Evolutionary conservation across 2,329 filamentous ascomycete species (phyloP).

Genomic region (Trichoderma harzianum): DNA sequence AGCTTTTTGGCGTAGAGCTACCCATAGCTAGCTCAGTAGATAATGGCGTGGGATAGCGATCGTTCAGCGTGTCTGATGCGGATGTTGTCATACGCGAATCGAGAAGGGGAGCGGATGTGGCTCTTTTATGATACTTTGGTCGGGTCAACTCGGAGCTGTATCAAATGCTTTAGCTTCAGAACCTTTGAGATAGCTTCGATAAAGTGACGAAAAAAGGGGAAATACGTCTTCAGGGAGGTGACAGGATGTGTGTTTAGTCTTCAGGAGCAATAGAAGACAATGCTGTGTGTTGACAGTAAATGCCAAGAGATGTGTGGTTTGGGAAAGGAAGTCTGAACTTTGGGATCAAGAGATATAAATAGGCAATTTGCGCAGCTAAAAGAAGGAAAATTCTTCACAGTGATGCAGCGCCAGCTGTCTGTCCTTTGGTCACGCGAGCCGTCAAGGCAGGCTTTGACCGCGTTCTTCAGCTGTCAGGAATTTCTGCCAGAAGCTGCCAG

Average conservation of each 20-base stretch:
- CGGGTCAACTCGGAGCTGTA: not conserved
- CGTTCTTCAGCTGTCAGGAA: not conserved
- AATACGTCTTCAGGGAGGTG: not conserved
- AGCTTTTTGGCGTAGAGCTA: not conserved
- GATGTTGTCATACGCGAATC: conserved; percentile 24
- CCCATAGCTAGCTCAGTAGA: conserved; percentile 21
- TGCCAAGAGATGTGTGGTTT: not conserved
- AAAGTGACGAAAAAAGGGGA: not conserved
- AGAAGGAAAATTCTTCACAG: not conserved
- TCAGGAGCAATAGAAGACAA: not conserved
- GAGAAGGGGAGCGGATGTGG: conserved; percentile 49
- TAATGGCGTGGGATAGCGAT: conserved; percentile 21
- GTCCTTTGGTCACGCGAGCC: not conserved
- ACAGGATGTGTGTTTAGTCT: not conserved
- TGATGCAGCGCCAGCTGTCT: conserved; percentile 13
- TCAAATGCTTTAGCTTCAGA: not conserved
- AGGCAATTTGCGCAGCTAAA: not conserved
- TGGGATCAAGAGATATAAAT: conserved; percentile 10
- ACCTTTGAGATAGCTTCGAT: not conserved
- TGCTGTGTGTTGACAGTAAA: not conserved
- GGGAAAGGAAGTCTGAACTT: not conserved
- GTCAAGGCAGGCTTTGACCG: not conserved
- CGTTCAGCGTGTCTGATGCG: conserved; percentile 1
- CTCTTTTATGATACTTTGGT: conserved; percentile 41
- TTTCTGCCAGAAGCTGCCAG: not conserved